A percentile compares a stretch with the other conserved stretches of the same genome.
These are phyloP conservation scores for Petrea volubilis DNA, from an alignment of 257 asterid genomes.

Conservation along the genomic window DNA sequence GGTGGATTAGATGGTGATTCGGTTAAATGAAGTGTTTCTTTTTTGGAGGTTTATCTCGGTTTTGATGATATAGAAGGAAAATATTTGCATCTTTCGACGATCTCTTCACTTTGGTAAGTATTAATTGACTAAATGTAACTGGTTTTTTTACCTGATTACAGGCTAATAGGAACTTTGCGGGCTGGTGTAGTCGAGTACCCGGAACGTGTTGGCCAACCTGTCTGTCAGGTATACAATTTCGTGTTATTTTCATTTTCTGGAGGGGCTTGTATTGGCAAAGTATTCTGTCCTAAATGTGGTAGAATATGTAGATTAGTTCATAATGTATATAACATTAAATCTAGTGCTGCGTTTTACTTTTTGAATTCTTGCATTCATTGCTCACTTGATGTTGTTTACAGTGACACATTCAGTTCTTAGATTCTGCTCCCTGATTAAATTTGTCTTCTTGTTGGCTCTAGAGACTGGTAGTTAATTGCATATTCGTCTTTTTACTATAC, in stretches of 20 bases:
- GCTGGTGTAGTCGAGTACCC: conserved; percentile 72
- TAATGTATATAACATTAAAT: background rate
- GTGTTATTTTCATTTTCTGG: background rate
- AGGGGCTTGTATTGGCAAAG: background rate
- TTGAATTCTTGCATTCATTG: background rate
- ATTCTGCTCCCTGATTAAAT: conserved; percentile 10
- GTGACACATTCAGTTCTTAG: conserved; percentile 4
- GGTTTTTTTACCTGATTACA: conserved; percentile 30
- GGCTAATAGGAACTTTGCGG: conserved; percentile 74
- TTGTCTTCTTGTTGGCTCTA: conserved; percentile 21
- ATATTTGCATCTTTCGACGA: conserved; percentile 16
- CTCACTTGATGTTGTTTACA: background rate
- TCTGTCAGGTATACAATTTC: conserved; percentile 65
- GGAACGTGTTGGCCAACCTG: conserved; percentile 75
- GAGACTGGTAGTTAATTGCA: conserved; percentile 9
- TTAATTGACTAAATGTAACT: conserved; percentile 27
- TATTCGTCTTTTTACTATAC: conserved; percentile 11
- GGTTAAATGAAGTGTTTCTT: conserved; percentile 12
- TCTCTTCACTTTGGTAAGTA: conserved; percentile 11
- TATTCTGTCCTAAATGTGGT: background rate
- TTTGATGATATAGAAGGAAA: conserved; percentile 13
- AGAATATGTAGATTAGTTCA: background rate
- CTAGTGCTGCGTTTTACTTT: background rate
- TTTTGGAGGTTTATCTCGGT: background rate
- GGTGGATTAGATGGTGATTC: conserved; percentile 7